Base-by-base conservation (phyloP, 2,329 filamentous ascomycete genomes). In the Nigrograna mackinnonii region DNA sequence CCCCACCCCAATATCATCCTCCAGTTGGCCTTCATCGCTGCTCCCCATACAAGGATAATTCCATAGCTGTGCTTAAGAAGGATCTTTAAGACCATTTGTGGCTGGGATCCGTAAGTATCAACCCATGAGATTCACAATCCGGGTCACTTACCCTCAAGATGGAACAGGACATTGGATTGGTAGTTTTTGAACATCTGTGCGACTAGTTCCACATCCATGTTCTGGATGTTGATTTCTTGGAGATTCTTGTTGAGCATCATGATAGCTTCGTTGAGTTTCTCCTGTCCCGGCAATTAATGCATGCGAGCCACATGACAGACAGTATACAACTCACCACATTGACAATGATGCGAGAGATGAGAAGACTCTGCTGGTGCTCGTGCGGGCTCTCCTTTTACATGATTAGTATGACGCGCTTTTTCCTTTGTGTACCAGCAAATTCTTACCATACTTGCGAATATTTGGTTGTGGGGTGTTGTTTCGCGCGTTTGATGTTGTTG, bases 161-260 rank as follows among this genome's bases (percentile, higher is more conserved):
- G 94, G 68, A 99, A 97, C 5, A 97, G 75, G 12, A 97, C 92
- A 59, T 97, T 99, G 9, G 91, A 96, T 69, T 96, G 91, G 68
- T 99, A 99, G 72, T 97, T 99, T 76, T 97, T 96, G 78, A 97
- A 99, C 94, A 99, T 99, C 66, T 97, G 92, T 1, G 92, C 91
- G 4, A 97, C 94, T 3, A 97, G 80, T 73, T 97, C 94, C 24
- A 96, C 90, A 64, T 99, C 95, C 91, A 97, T 96, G 69, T 97
- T 99, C 62, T 96, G 89, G 42, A 96, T 86, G 64, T 97, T 97
- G 78, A 97, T 96, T 55, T 97, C 92, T 88, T 96, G 57, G 1
- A 99, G 84, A 37, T 83, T 88, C 70, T 90, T 95, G 72, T 97
- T 99, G 79, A 97, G 82, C 38, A 92, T 85, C 72, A 94, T 83